Conservation (phyloP, 805 yeast genomes). For the Candida rishiriensis region DNA sequence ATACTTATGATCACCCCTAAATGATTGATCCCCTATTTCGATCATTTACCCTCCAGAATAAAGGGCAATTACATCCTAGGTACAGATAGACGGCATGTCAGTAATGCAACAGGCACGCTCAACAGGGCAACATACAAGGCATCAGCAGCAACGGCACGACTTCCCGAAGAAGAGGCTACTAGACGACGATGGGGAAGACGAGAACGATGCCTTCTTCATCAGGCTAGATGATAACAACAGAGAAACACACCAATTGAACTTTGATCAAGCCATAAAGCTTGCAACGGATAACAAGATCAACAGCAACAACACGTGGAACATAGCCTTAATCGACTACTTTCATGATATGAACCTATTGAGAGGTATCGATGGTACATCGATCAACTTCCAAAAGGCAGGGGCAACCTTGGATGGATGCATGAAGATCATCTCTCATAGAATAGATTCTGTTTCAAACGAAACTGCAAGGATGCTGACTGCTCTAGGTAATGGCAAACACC, state of each 20-base stretch:
- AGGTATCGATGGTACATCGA: slow-evolving; percentile 36
- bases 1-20: no score
- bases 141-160: neutral
- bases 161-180: slow-evolving; percentile 3
- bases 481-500: slow-evolving; percentile 40
- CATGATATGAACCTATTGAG: slow-evolving; percentile 44
- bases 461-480: slow-evolving; percentile 56
- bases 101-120: no score
- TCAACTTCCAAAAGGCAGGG: slow-evolving; percentile 41
- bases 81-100: no score
- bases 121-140: neutral
- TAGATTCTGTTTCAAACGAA: slow-evolving; percentile 36
- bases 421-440: slow-evolving; percentile 44
- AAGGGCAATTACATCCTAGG: no score
- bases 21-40: no score
- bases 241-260: slow-evolving; percentile 12
- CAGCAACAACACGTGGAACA: slow-evolving; percentile 44
- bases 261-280: slow-evolving; percentile 23
- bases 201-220: slow-evolving; percentile 1
- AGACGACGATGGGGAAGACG: slow-evolving; percentile 3
- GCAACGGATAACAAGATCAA: slow-evolving; percentile 40
- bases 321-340: slow-evolving; percentile 48
- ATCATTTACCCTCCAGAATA: no score
- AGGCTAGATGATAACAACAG: slow-evolving; percentile 5
- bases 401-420: slow-evolving; percentile 54